A percentile compares a stretch with the other conserved stretches of the same genome.
phyloP scores from a whole-genome alignment of 2,329 filamentous ascomycete genomes.

The Magnaporthiopsis rhizophila region DNA sequence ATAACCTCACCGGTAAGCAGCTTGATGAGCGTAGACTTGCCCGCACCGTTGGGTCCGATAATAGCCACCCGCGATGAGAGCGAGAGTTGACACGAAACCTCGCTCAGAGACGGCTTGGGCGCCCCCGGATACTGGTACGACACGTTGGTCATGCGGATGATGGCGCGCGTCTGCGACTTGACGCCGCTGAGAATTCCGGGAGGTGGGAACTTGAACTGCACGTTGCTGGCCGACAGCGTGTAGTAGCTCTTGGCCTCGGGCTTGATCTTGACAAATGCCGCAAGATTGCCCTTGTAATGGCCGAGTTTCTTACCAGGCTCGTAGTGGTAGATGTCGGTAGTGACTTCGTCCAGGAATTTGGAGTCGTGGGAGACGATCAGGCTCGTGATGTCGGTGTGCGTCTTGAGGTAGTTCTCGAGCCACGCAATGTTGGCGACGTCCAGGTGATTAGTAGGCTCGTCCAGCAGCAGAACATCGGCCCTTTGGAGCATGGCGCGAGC shows the following conservation, averaged over 20 bases:
- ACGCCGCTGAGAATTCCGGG: slow-evolving; percentile 91
- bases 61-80: slow-evolving; percentile 92
- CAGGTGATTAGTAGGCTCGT: slow-evolving; percentile 98
- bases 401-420: slow-evolving; percentile 91
- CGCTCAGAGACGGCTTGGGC: slow-evolving; percentile 75
- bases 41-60: slow-evolving; percentile 94
- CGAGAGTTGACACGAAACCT: slow-evolving; percentile 80
- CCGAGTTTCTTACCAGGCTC: slow-evolving; percentile 90
- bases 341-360: slow-evolving; percentile 91
- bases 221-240: slow-evolving; percentile 77
- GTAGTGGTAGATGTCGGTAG: slow-evolving; percentile 98
- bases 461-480: slow-evolving; percentile 91
- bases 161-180: slow-evolving; percentile 88
- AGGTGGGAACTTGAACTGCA: slow-evolving; percentile 96
- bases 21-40: slow-evolving; percentile 98
- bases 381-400: slow-evolving; percentile 92
- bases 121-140: slow-evolving; percentile 91
- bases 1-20: slow-evolving; percentile 88
- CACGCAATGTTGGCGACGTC: slow-evolving; percentile 95
- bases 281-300: slow-evolving; percentile 75
- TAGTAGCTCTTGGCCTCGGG: slow-evolving; percentile 98
- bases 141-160: slow-evolving; percentile 89
- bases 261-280: slow-evolving; percentile 76
- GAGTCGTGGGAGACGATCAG: slow-evolving; percentile 99
- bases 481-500: slow-evolving; percentile 94